phyloP scores from a whole-genome alignment of 345 rosid species.

The Durio zibethinus region DNA sequence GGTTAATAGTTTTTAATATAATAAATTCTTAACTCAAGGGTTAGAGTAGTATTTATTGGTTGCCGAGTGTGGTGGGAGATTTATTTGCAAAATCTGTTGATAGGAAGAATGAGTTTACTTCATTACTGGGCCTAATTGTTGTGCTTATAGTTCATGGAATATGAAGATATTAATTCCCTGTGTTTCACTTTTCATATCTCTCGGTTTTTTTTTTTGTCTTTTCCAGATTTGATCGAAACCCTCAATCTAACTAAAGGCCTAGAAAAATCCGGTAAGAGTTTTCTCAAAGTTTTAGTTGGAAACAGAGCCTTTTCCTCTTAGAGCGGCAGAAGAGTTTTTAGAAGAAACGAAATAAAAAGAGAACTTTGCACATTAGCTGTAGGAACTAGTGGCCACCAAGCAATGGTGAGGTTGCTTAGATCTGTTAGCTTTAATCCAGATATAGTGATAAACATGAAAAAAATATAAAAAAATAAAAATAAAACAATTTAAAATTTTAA shows the following conservation, averaged over 20 bases:
- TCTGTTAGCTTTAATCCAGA: too few species aligned
- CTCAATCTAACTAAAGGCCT: not conserved
- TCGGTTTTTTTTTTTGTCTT: not conserved
- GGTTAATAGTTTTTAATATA: not conserved
- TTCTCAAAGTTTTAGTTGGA: not conserved
- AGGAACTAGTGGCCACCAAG: not conserved
- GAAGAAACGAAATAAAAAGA: not conserved
- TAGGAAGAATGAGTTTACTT: not conserved
- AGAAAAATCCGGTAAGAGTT: too few species aligned
- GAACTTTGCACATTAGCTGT: not conserved
- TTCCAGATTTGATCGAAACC: not conserved
- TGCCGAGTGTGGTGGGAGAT: not conserved
- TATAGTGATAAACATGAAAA: too few species aligned
- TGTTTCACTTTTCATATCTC: not conserved
- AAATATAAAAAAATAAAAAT: too few species aligned
- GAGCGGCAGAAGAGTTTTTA: not conserved
- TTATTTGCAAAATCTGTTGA: not conserved
- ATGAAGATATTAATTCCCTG: not conserved
- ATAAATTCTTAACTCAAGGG: constrained; percentile 2
- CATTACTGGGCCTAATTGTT: too few species aligned
- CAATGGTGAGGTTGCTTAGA: too few species aligned
- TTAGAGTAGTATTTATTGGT: constrained; percentile 7
- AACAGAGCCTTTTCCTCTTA: too few species aligned
- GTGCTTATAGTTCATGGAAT: too few species aligned
- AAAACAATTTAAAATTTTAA: too few species aligned